Evolutionary conservation across 2,329 filamentous ascomycete genomes (phyloP), one percentile per base, ranked within the genome.

Genomic region (Alternaria triticina): DNA sequence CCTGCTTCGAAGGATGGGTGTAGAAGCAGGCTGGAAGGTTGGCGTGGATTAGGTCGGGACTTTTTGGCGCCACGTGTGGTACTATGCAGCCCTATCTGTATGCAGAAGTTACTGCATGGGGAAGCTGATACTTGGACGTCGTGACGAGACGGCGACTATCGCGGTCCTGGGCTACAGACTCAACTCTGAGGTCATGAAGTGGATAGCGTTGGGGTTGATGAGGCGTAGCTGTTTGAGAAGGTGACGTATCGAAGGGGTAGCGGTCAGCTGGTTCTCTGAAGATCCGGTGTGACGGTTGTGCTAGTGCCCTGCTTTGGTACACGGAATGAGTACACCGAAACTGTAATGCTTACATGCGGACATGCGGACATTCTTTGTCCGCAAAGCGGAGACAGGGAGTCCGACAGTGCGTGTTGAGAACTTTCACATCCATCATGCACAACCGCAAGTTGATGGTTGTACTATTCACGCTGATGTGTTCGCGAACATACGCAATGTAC

Each of bases 1-100:
- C 22, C 11, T 57, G 45, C 44, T 40, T 54, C 17, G 17, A 51
- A 27, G 27, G n/a, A 40, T 33, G 49, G 47, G 23, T 17, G 40
- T 52, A 45, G 40, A 54, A 54, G 20, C n/a, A 36, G 13, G 25
- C 36, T 51, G 15, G 22, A 40, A 27, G 27, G n/a, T 28, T 15
- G 28, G 15, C 20, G 25, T 27, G 28, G 50, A 22, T 10, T n/a
- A 23, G 30, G 36, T n/a, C 46, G 56, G 56, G 23, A 23, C 28
- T 50, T 49, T 44, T 52, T 12, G 20, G 46, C 50, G 57, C 50
- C 43, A 40, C 57, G 28, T 47, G 49, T 54, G 20, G 36, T 33
- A 23, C 27, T 46, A 47, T 59, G 57, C 57, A 55, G 50, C 43
- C 57, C 57, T 59, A 55, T 55, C 43, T 47, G n/a, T 22, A 47